Evolutionary conservation across 352 stramenopile species (phyloP).

Genomic region (Phytopythium montanum): DNA sequence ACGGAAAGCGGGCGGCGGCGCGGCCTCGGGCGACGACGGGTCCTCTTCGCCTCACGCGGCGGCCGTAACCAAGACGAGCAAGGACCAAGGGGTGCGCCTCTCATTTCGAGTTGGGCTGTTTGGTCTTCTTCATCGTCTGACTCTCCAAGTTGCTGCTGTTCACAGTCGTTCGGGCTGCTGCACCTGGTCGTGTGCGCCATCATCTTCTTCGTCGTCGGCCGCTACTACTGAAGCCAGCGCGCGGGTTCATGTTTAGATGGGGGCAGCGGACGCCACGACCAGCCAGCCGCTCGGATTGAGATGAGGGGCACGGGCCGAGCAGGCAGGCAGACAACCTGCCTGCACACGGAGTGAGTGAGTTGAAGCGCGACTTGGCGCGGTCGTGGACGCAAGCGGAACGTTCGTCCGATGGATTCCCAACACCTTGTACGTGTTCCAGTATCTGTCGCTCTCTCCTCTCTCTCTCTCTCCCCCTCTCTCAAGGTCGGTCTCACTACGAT

Average conservation of each 20-base stretch:
- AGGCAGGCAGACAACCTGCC: background rate
- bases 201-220: constrained; percentile 88
- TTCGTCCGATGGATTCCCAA: background rate
- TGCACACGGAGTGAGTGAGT: background rate
- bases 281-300: background rate
- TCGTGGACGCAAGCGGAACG: background rate
- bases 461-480: background rate
- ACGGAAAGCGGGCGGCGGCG: constrained; percentile 48
- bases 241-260: constrained; percentile 2
- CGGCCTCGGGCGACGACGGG: constrained; percentile 22
- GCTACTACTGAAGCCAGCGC: constrained; percentile 60
- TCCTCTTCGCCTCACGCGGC: constrained; percentile 21
- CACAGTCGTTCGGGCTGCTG: constrained; percentile 70
- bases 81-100: constrained; percentile 52
- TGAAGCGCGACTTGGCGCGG: background rate
- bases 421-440: background rate
- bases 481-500: background rate
- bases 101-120: background rate
- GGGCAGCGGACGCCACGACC: background rate
- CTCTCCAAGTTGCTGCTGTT: background rate
- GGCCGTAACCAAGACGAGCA: constrained; percentile 28
- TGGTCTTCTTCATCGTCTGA: background rate
- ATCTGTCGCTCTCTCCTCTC: background rate
- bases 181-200: constrained; percentile 84
- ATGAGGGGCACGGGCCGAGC: background rate